Evolutionary conservation across 2,329 filamentous ascomycete species (phyloP), one percentile per base, ranked within the genome.

Genomic region (Zymoseptoria pseudotritici): DNA sequence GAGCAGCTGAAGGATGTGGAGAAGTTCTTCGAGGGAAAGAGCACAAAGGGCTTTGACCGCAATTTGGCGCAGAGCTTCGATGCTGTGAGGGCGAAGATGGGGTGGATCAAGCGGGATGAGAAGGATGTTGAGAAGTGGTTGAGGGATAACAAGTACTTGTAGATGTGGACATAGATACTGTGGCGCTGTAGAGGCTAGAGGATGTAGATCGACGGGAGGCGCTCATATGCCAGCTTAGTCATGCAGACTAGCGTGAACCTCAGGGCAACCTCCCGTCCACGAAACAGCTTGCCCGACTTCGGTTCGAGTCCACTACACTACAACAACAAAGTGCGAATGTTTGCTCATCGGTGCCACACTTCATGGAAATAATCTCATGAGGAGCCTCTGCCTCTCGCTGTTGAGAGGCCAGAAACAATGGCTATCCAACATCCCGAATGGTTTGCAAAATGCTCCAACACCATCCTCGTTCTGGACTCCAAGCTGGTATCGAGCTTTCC

Each of bases 31-130:
- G 80, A 80, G 36, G 79, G 82, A 65, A 91, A 90, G 79, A 90
- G 89, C 73, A 95, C 88, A 62, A 96, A 89, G 79, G 86, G 91
- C 51, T 97, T 91, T 70, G 90, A 96, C 71, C 87, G 92, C 73
- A 86, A 89, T 54, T 79, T 97, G 60, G 90, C 91, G n/a, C 93
- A 97, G 80, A 93, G 88, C 73, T 82, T 88, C 67, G 93, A 97
- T 74, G 82, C 86, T 3, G 88, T 97, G 69, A 84, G 84, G 62
- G 91, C 91, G 58, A 97, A 96, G 84, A 82, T 87, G 68, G 83
- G 86, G 61, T 96, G 90, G 90, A 73, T 95, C 58, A 77, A 85
- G 74, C 84, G 91, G 60, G 92, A 96, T 74, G 80, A 82, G 51
- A 81, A 84, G 26, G 90, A 96, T 74, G 89, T 96, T n/a, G 81